Percentiles rank a stretch among this genome's conserved stretches.
These are phyloP conservation scores for Tolypocladium tropicale DNA, from an alignment of 2,329 filamentous ascomycete genomes.

Conservation along the genomic window DNA sequence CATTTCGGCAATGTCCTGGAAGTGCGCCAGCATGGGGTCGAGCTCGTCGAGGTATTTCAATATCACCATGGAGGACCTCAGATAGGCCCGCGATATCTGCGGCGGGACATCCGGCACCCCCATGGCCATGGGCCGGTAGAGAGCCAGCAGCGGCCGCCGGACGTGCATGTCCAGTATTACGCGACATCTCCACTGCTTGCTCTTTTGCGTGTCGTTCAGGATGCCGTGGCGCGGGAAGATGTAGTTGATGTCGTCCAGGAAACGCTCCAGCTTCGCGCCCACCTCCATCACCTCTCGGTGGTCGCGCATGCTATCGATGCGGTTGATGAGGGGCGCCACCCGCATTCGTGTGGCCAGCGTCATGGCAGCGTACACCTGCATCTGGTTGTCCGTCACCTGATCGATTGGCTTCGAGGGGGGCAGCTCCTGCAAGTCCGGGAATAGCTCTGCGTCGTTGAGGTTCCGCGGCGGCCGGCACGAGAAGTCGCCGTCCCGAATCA, in stretches of 20 bases:
- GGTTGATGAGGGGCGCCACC: constrained; percentile 38
- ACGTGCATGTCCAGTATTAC: constrained; percentile 45
- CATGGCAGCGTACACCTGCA: constrained; percentile 42
- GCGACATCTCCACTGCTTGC: constrained; percentile 40
- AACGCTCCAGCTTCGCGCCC: constrained; percentile 41
- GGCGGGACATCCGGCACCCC: constrained; percentile 38
- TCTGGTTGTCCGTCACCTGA: constrained; percentile 40
- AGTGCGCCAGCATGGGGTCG: constrained; percentile 35
- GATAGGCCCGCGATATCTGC: constrained; percentile 40
- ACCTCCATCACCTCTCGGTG: constrained; percentile 43
- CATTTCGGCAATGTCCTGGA: constrained; percentile 38
- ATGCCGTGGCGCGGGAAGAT: constrained; percentile 37
- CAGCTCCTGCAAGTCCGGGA: constrained; percentile 35
- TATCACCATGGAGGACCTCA: constrained; percentile 45
- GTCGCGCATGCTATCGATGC: constrained; percentile 41
- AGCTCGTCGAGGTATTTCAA: constrained; percentile 44
- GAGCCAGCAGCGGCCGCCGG: constrained; percentile 37
- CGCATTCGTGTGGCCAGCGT: constrained; percentile 39
- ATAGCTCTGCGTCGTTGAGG: constrained; percentile 40
- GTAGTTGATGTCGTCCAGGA: constrained; percentile 43
- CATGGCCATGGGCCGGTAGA: constrained; percentile 46
- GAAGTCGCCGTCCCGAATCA: constrained; percentile 42
- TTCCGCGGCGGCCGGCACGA: constrained; percentile 43
- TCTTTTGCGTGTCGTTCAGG: constrained; percentile 31
- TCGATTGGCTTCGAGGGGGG: constrained; percentile 40